Evolutionary conservation across 1,284 basidiomycete genomes (phyloP).

Genomic region (Sporisorium reilianum): DNA sequence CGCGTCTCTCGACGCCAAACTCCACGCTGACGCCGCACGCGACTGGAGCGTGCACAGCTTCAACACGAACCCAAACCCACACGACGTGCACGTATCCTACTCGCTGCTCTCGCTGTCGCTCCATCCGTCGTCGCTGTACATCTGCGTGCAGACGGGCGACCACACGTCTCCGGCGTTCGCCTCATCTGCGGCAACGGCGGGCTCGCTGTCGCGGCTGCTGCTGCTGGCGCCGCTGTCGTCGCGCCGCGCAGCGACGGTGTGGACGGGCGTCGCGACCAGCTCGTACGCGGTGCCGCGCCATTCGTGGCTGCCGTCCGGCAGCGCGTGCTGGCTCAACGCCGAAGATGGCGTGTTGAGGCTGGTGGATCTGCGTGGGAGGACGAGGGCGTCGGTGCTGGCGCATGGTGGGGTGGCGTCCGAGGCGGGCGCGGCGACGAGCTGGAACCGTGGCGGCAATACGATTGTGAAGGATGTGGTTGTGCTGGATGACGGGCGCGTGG

Average conservation of each 20-base stretch:
- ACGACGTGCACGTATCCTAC: constrained; percentile 62
- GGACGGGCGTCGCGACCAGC: constrained; percentile 51
- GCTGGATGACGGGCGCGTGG: constrained; percentile 42
- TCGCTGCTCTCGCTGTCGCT: constrained; percentile 60
- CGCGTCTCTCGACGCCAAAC: background rate
- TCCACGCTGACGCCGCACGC: background rate
- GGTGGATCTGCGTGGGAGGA: constrained; percentile 51
- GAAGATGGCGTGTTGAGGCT: constrained; percentile 62
- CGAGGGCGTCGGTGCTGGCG: constrained; percentile 42
- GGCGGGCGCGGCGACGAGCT: constrained; percentile 19
- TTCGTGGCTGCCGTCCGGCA: constrained; percentile 53
- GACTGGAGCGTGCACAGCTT: constrained; percentile 51
- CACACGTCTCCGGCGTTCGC: constrained; percentile 35
- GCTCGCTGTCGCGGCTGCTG: constrained; percentile 48
- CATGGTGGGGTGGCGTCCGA: constrained; percentile 36
- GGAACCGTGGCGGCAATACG: constrained; percentile 63
- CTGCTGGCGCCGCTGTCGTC: constrained; percentile 52
- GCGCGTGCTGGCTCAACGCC: constrained; percentile 57
- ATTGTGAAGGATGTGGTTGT: constrained; percentile 61
- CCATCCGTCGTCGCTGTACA: constrained; percentile 53
- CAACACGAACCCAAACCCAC: constrained; percentile 60
- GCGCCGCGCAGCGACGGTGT: constrained; percentile 49
- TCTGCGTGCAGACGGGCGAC: constrained; percentile 64
- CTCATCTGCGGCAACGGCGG: constrained; percentile 14
- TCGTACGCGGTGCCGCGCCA: constrained; percentile 56